phyloP scores from a whole-genome alignment of 1,284 basidiomycete species.

The Microbotryomycetes sp. region DNA sequence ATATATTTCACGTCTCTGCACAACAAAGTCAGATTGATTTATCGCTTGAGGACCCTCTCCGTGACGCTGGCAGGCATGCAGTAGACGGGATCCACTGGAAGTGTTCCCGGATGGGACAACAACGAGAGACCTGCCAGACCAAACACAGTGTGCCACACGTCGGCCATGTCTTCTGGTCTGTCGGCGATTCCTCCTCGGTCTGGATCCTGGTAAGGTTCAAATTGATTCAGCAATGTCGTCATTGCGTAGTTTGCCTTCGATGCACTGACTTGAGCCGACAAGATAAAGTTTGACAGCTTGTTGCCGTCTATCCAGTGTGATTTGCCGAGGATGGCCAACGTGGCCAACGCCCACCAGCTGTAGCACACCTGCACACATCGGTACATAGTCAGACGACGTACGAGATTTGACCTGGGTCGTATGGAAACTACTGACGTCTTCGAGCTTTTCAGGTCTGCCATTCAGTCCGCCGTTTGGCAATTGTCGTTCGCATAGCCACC shows the following conservation, averaged over 20 bases:
- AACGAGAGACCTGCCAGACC: slow-evolving; percentile 86
- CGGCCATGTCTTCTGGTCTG: slow-evolving; percentile 82
- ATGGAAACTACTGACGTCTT: slow-evolving; percentile 59
- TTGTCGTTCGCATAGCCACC: slow-evolving; percentile 92
- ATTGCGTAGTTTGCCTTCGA: no score
- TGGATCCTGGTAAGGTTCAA: slow-evolving; percentile 54
- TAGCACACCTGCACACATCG: slow-evolving; percentile 71
- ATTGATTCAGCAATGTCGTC: not conserved
- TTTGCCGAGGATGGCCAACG: slow-evolving; percentile 75
- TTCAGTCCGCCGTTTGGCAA: slow-evolving; percentile 89
- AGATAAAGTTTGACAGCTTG: slow-evolving; percentile 74
- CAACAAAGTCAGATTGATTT: no score
- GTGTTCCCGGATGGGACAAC: slow-evolving; percentile 75
- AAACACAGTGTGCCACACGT: slow-evolving; percentile 94
- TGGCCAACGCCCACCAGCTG: slow-evolving; percentile 91
- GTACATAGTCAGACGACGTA: not conserved
- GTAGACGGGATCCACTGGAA: slow-evolving; percentile 85
- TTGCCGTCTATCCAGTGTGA: slow-evolving; percentile 82
- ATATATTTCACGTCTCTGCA: no score
- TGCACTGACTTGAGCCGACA: slow-evolving; percentile 68
- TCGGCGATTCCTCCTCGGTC: slow-evolving; percentile 92
- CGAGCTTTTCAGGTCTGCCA: slow-evolving; percentile 93
- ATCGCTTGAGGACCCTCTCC: slow-evolving; percentile 43
- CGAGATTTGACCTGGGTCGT: not conserved
- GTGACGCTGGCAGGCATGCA: slow-evolving; percentile 85